Conservation (phyloP, 1,284 basidiomycete genomes). For the Takashimella tepidaria region DNA sequence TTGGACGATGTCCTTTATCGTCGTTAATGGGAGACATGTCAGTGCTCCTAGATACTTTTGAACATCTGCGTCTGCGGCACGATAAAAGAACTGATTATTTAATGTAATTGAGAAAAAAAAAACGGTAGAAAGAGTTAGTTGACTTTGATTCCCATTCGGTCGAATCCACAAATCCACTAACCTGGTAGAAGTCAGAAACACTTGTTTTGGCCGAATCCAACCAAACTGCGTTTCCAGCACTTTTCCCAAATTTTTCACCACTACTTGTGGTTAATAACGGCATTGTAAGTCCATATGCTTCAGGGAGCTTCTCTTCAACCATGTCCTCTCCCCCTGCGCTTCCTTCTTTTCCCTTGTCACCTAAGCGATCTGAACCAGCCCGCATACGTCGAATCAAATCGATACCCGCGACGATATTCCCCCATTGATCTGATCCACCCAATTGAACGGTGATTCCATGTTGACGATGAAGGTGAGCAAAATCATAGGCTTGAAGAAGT, state of each 20-base stretch:
- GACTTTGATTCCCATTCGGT: not conserved
- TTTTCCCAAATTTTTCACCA: constrained; percentile 97
- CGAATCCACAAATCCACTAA: constrained; percentile 51
- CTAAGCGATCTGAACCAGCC: not conserved
- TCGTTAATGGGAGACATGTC: constrained; percentile 64
- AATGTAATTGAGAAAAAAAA: not conserved
- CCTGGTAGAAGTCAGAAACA: constrained; percentile 88
- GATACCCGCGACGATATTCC: constrained; percentile 91
- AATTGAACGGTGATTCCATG: constrained; percentile 79
- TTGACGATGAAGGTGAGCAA: constrained; percentile 64
- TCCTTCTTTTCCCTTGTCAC: constrained; percentile 8
- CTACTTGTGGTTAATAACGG: constrained; percentile 84
- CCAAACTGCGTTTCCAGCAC: constrained; percentile 93
- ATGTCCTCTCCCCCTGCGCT: constrained; percentile 12
- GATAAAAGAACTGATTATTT: constrained; percentile 76
- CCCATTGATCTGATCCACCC: constrained; percentile 97
- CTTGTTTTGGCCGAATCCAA: constrained; percentile 69
- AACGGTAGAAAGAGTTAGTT: no score
- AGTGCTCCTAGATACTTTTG: constrained; percentile 75
- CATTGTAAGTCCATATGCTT: constrained; percentile 82
- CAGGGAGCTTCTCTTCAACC: constrained; percentile 35
- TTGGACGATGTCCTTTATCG: constrained; percentile 58
- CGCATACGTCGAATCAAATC: constrained; percentile 67
- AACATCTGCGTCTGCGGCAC: constrained; percentile 76
- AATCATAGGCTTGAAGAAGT: constrained; percentile 94